phyloP scores from a whole-genome alignment of 176 grass and related monocot genomes.

The Carex kokanica region DNA sequence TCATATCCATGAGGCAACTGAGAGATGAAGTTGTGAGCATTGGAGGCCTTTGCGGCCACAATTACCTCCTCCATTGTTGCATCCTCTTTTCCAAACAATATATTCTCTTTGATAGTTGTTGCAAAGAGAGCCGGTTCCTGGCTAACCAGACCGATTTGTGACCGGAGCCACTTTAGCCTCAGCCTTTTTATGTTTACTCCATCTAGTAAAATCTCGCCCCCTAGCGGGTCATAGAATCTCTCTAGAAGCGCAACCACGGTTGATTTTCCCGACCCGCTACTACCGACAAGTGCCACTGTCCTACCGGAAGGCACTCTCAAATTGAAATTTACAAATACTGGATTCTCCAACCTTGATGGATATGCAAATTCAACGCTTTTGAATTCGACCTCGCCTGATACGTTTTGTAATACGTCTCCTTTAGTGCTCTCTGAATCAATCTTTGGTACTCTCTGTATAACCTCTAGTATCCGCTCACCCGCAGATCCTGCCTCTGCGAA shows the following conservation, averaged over 20 bases:
- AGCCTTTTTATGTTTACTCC: conserved; percentile 70
- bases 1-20: conserved; percentile 86
- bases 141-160: conserved; percentile 91
- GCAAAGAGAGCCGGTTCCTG: conserved; percentile 97
- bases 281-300: conserved; percentile 73
- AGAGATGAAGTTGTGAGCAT: conserved; percentile 97
- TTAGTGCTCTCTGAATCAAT: conserved; percentile 72
- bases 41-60: conserved; percentile 61
- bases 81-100: conserved; percentile 90
- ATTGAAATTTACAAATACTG: conserved; percentile 72
- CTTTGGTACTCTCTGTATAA: conserved; percentile 71
- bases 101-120: conserved; percentile 86
- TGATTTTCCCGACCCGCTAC: conserved; percentile 84
- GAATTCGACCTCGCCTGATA: conserved; percentile 82
- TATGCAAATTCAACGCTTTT: conserved; percentile 73
- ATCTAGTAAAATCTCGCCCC: conserved; percentile 63
- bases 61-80: conserved; percentile 76
- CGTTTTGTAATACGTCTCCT: conserved; percentile 56
- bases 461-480: conserved; percentile 52
- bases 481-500: conserved; percentile 88
- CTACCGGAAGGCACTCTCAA: conserved; percentile 71
- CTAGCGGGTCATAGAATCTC: conserved; percentile 80
- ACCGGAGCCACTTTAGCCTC: conserved; percentile 79
- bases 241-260: conserved; percentile 91
- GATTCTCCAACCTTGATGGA: conserved; percentile 75